phyloP scores from a whole-genome alignment of 2,329 filamentous ascomycete species.

The Trichoderma brevicompactum region DNA sequence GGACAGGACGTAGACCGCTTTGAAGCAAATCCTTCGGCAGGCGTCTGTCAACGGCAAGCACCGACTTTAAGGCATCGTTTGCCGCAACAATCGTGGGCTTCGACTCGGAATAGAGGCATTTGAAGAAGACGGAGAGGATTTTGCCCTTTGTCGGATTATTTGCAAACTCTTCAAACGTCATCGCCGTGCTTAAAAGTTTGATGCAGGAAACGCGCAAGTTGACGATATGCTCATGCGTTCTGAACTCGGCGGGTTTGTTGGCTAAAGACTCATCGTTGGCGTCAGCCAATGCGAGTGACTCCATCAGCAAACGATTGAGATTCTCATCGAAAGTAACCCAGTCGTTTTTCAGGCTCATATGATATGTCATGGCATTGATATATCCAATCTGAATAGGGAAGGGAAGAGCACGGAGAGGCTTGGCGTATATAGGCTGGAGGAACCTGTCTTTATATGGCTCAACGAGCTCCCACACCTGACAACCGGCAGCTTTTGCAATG shows the following conservation, averaged over 20 bases:
- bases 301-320: constrained; percentile 86
- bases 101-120: constrained; percentile 91
- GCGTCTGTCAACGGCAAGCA: constrained; percentile 86
- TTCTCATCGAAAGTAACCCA: constrained; percentile 93
- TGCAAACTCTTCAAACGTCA: constrained; percentile 89
- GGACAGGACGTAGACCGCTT: constrained; percentile 89
- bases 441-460: constrained; percentile 88
- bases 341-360: constrained; percentile 83
- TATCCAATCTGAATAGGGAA: constrained; percentile 97
- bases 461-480: constrained; percentile 85
- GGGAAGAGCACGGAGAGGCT: constrained; percentile 87
- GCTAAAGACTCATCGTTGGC: constrained; percentile 91
- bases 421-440: constrained; percentile 90
- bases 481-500: constrained; percentile 75
- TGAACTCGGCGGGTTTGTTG: constrained; percentile 89
- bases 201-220: constrained; percentile 92
- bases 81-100: constrained; percentile 91
- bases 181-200: constrained; percentile 87
- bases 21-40: constrained; percentile 94
- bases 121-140: constrained; percentile 97
- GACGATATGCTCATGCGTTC: constrained; percentile 93
- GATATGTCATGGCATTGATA: constrained; percentile 96
- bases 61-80: constrained; percentile 85
- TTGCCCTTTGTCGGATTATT: constrained; percentile 66
- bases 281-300: constrained; percentile 91